Evolutionary conservation across 2,329 filamentous ascomycete species (phyloP), one percentile per base, ranked within the genome.

Genomic region (Orbilia blumenaviensis): DNA sequence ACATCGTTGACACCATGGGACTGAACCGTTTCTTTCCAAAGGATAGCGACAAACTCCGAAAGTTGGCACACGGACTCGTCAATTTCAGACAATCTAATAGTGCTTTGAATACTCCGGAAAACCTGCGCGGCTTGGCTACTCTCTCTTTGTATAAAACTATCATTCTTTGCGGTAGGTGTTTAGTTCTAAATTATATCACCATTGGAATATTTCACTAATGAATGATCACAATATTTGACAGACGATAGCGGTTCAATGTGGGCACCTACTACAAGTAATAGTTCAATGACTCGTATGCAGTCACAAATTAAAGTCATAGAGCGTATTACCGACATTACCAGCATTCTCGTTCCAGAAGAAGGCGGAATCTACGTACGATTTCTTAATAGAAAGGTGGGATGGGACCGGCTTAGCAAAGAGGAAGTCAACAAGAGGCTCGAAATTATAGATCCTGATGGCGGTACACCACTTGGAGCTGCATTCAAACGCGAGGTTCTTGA

Each of bases 11-110:
- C 9, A 34, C 27, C n/a, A 54, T 54, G 48, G 48, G 48, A 34
- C 34, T 54, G 48, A 54, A 54, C 9, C 48, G 48, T 7, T 54
- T 54, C 23, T 54, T 54, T 10, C 48, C 48, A 54, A 32, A 34
- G n/a, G 16, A 54, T 16, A 54, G 48, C n/a, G 48, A 54, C 16
- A 54, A 34, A 34, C 48, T 54, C n/a, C n/a, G n/a, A 32, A 29
- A n/a, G 3, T 54, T 54, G 16, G 16, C 48, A 14, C 27, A 54
- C 0, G 48, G 48, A 32, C 48, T 54, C 12, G 27, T 34, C 5
- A 32, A 32, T 9, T 54, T 54, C 27, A 54, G 48, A 54, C 9
- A 18, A 18, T 10, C n/a, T 7, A 34, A 34, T 3, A 54, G 48
- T 14, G 10, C 27, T 34, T 16, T 54, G 3, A 54, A 54, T n/a